phyloP scores from a whole-genome alignment of 352 stramenopile genomes.

The Globisporangium uncinulatum region DNA sequence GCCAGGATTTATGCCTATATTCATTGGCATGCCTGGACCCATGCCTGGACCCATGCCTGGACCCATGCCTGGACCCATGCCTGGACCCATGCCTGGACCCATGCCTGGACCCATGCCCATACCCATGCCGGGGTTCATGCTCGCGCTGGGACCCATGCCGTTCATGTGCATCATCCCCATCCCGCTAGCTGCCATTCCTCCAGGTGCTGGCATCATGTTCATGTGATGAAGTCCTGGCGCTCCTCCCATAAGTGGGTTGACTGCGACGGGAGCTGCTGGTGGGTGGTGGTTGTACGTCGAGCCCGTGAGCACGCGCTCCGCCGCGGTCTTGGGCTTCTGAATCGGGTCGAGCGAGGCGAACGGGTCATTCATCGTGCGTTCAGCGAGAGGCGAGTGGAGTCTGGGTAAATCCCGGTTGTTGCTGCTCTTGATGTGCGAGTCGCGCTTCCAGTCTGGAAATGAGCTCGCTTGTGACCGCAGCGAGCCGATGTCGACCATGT shows the following conservation, averaged over 20 bases:
- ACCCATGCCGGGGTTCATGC: slow-evolving; percentile 13
- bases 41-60: slow-evolving; percentile 6
- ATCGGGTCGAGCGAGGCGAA: slow-evolving; percentile 76
- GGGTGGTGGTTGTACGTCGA: slow-evolving; percentile 12
- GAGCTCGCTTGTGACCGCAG: neutral
- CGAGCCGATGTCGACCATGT: too few species aligned
- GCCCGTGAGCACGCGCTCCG: slow-evolving; percentile 24
- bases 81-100: slow-evolving; percentile 5
- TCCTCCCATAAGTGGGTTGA: slow-evolving; percentile 21
- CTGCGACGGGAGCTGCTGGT: slow-evolving; percentile 24
- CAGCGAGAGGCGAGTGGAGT: neutral
- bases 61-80: slow-evolving; percentile 11
- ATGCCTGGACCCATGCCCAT: slow-evolving; percentile 1
- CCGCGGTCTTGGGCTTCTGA: slow-evolving; percentile 54
- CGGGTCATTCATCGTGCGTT: slow-evolving; percentile 49
- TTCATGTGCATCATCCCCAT: slow-evolving; percentile 18
- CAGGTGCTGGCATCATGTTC: neutral
- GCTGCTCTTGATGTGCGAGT: neutral
- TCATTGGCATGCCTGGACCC: slow-evolving; percentile 7
- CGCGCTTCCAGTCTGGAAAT: slow-evolving; percentile 1
- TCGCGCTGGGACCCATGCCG: slow-evolving; percentile 7
- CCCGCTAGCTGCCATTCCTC: neutral
- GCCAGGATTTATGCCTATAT: neutral
- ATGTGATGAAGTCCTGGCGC: slow-evolving; percentile 7
- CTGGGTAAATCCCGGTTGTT: neutral